Evolutionary conservation across 2,329 filamentous ascomycete species (phyloP).

Genomic region (Pseudodiploospora longispora): DNA sequence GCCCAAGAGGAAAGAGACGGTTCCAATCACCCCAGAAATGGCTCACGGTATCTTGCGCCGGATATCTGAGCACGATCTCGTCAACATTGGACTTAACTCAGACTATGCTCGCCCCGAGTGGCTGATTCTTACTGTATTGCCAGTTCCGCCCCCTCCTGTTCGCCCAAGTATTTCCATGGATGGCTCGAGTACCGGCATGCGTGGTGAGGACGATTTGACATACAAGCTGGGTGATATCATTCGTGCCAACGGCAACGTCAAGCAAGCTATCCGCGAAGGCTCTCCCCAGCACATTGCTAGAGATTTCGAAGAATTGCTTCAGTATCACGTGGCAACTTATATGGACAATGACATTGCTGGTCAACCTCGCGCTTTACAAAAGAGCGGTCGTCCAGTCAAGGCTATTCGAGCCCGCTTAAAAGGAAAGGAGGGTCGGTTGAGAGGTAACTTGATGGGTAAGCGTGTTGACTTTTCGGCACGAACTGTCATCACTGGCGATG

Average conservation of each 20-base stretch:
- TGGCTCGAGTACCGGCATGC: slow-evolving; percentile 81
- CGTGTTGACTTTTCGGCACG: slow-evolving; percentile 98
- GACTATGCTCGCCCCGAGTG: slow-evolving; percentile 96
- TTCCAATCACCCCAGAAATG: slow-evolving; percentile 72
- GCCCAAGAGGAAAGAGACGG: slow-evolving; percentile 66
- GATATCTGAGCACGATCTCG: slow-evolving; percentile 73
- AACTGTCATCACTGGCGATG: slow-evolving; percentile 98
- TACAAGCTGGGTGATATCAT: slow-evolving; percentile 99
- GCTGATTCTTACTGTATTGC: slow-evolving; percentile 94
- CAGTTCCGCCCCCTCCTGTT: slow-evolving; percentile 91
- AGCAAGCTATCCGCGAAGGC: slow-evolving; percentile 82
- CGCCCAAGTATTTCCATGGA: slow-evolving; percentile 96
- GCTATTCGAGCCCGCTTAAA: slow-evolving; percentile 95
- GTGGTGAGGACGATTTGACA: slow-evolving; percentile 97
- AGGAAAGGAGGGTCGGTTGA: slow-evolving; percentile 95
- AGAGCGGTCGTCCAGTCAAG: slow-evolving; percentile 93
- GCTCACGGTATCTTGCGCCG: slow-evolving; percentile 80
- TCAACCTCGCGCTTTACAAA: slow-evolving; percentile 88
- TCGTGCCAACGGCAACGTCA: slow-evolving; percentile 90
- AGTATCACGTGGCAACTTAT: slow-evolving; percentile 97
- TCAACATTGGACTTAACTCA: slow-evolving; percentile 82
- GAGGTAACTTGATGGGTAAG: slow-evolving; percentile 99
- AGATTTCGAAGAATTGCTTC: slow-evolving; percentile 85
- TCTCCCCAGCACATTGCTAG: slow-evolving; percentile 83
- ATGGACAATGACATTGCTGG: slow-evolving; percentile 99